Base-by-base conservation (phyloP, 2,329 filamentous ascomycete genomes). In the Fonsecaea erecta region DNA sequence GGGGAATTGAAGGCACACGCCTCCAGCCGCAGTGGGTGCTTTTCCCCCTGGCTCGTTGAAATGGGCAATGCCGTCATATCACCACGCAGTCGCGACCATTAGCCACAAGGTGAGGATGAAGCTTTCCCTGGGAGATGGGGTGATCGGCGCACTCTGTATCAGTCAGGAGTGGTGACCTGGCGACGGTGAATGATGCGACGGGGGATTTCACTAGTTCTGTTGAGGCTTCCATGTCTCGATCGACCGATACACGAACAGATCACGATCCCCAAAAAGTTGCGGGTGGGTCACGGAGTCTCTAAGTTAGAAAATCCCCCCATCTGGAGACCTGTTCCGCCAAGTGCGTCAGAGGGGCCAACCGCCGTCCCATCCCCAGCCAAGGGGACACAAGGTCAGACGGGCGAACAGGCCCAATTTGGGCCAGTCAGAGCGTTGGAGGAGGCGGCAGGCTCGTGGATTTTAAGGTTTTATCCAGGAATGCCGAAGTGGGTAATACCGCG, bases 211-310 rank as follows among this genome's bases (percentile, higher is more conserved):
- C 43, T 48, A 12, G 43, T 24, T 21, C 37, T 40, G 37, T 40
- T 40, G 48, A 52, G 28, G 48, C 11, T 6, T 21, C 21, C 18
- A 48, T 48, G 43, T 58, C 43, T 48, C 14, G 61, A 67, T 67
- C 65, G 65, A 67, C 57, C 65, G 65, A 67, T 64, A 64, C 62
- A 67, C 57, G 32, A 62, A 37, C 8, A 67, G 53, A 67, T 67
- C 53, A 43, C 53, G 65, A 67, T 67, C 57, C 53, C 34, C 37
- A 30, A 40, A 32, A 43, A 51, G 21, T 37, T 28, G 37, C 21
- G 16, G 51, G 57, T 24, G 57, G 57, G 57, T 43, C 30, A n/a
- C n/a, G n/a, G 43, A 37, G 43, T 24, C 8, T 48, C 21, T 48
- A 24, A 48, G n/a, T 24, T 48, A 9, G n/a, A 48, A 48, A 48